phyloP scores from a whole-genome alignment of 2,329 filamentous ascomycete genomes.

The Aspergillus sp. region DNA sequence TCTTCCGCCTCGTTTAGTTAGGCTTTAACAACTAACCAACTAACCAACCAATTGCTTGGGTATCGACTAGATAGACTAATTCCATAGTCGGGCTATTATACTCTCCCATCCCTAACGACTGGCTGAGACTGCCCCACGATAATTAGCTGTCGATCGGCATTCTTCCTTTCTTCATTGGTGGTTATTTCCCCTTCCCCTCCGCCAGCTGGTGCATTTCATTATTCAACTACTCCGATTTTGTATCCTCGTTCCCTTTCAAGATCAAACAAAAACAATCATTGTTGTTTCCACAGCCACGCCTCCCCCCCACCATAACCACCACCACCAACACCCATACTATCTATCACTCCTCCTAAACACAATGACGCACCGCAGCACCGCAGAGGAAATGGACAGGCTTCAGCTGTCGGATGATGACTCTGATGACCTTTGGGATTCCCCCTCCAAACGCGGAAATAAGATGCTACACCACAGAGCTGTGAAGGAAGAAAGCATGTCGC shows the following conservation, averaged over 20 bases:
- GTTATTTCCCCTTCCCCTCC: not conserved
- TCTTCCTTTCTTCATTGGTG: not conserved
- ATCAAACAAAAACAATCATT: not conserved
- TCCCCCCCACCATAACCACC: not conserved
- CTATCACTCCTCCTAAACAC: not conserved
- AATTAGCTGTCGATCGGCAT: not conserved
- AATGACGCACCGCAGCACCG: constrained; percentile 41
- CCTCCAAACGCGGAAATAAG: constrained; percentile 46
- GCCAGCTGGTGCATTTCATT: not conserved
- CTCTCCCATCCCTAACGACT: not conserved
- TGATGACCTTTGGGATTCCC: constrained; percentile 62
- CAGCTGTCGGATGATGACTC: constrained; percentile 58
- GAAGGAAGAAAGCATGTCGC: constrained; percentile 42
- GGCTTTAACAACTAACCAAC: too few species aligned
- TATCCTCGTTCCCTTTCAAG: not conserved
- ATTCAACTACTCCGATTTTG: not conserved
- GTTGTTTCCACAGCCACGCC: not conserved
- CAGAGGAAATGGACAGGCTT: constrained; percentile 55
- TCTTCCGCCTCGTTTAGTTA: too few species aligned
- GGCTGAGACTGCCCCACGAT: constrained; percentile 8
- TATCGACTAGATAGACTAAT: too few species aligned
- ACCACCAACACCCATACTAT: not conserved
- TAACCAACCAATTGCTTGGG: too few species aligned
- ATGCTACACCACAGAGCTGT: constrained; percentile 31
- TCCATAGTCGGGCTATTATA: too few species aligned